Percentiles rank a stretch among this genome's conserved stretches.
These are phyloP conservation scores for Xeromyces bisporus DNA, from an alignment of 495 filamentous ascomycete genomes.

Conservation along the genomic window DNA sequence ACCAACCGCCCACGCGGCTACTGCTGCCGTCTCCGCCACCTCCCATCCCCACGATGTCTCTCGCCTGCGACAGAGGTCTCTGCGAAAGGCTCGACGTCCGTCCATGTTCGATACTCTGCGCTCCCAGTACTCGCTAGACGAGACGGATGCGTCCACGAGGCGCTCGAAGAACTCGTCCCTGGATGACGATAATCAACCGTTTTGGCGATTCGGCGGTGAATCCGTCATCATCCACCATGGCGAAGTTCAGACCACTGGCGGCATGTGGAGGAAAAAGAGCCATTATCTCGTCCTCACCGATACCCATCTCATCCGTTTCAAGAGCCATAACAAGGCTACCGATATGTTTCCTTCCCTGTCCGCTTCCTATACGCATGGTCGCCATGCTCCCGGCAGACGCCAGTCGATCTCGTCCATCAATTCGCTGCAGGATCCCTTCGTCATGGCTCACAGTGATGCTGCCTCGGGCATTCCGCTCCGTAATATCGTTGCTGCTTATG, in stretches of 20 bases:
- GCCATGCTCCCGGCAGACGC: constrained; percentile 24
- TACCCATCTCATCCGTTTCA: constrained; percentile 66
- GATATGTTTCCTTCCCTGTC: constrained; percentile 43
- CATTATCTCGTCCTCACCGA: constrained; percentile 88
- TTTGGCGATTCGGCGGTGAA: constrained; percentile 20
- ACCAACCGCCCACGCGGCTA: constrained; percentile 2
- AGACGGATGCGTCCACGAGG: constrained; percentile 26
- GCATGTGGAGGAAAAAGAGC: constrained; percentile 69
- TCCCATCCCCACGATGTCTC: constrained; percentile 17
- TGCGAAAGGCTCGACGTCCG: constrained; percentile 17
- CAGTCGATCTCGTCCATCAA: constrained; percentile 41
- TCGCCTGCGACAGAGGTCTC: no score
- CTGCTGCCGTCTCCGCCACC: constrained; percentile 4
- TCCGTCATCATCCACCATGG: constrained; percentile 47
- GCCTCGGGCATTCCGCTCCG: constrained; percentile 44
- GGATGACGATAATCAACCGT: constrained; percentile 15
- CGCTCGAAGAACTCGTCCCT: constrained; percentile 18
- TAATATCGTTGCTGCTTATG: constrained; percentile 61
- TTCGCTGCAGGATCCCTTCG: constrained; percentile 45
- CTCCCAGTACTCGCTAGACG: constrained; percentile 33
- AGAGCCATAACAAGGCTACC: constrained; percentile 51
- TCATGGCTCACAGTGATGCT: constrained; percentile 31
- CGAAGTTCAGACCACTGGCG: constrained; percentile 61
- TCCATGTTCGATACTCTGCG: constrained; percentile 43
- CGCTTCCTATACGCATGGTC: constrained; percentile 21